Evolutionary conservation across 2,329 filamentous ascomycete genomes (phyloP).

Genomic region (Aureobasidium sp.): DNA sequence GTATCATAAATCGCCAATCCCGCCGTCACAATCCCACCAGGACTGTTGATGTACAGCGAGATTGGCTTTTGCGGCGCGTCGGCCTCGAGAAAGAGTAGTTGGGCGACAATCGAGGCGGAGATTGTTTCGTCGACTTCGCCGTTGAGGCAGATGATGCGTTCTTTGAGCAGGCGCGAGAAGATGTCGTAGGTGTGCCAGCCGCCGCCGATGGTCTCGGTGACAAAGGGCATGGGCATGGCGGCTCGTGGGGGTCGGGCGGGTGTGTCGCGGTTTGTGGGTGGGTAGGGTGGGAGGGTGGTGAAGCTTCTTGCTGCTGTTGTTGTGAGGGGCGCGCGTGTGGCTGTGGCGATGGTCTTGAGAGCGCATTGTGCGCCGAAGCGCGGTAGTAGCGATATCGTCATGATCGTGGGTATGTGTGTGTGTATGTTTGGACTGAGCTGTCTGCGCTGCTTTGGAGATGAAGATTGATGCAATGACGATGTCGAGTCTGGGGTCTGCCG

Average conservation of each 20-base stretch:
- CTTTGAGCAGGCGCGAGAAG: constrained; percentile 47
- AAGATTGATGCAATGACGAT: constrained; percentile 7
- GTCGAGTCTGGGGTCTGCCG: background rate
- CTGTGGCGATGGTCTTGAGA: background rate
- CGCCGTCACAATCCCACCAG: constrained; percentile 86
- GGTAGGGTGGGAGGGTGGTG: constrained; percentile 20
- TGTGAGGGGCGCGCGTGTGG: background rate
- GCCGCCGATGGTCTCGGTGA: constrained; percentile 45
- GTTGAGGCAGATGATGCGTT: constrained; percentile 91
- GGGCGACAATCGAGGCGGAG: constrained; percentile 89
- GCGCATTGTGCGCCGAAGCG: constrained; percentile 3
- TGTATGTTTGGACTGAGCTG: background rate
- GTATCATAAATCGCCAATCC: constrained; percentile 91
- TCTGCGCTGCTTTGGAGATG: background rate
- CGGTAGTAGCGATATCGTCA: constrained; percentile 6
- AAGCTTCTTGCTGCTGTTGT: constrained; percentile 12
- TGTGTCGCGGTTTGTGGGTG: constrained; percentile 21
- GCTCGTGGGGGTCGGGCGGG: constrained; percentile 26
- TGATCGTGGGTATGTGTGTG: background rate
- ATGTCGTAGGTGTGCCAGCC: constrained; percentile 46
- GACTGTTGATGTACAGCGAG: constrained; percentile 95
- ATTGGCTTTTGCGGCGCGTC: constrained; percentile 93
- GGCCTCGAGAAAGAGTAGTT: constrained; percentile 95
- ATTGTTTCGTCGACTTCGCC: constrained; percentile 84
- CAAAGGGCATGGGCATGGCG: constrained; percentile 43